Percentiles rank a stretch among this genome's conserved stretches.
Conservation (phyloP, 768 basidiomycete genomes). For the Pleurotus cornucopiae region DNA sequence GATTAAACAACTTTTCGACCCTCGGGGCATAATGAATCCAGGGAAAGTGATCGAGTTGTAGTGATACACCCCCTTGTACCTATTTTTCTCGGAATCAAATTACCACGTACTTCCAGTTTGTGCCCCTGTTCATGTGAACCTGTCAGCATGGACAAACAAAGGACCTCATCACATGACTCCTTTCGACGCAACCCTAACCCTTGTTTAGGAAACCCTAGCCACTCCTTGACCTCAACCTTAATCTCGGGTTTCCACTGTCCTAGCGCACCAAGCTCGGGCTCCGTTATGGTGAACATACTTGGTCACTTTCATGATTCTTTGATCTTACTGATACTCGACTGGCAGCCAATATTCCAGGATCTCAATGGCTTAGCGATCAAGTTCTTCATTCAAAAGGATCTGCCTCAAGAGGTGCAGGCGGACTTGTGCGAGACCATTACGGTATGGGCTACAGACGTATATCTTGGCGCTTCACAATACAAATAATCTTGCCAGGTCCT, state of each 20-base stretch:
- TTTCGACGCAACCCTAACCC: conserved; percentile 5
- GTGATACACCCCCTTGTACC: conserved; percentile 9
- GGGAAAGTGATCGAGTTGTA: conserved; percentile 64
- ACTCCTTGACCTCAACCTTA: conserved; percentile 42
- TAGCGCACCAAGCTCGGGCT: neutral
- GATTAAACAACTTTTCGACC: conserved; percentile 88
- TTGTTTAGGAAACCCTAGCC: neutral
- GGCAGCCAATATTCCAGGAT: conserved; percentile 68
- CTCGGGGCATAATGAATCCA: conserved; percentile 89
- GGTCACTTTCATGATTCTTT: neutral
- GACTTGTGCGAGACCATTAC: conserved; percentile 74
- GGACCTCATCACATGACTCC: conserved; percentile 25
- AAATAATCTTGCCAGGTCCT: conserved; percentile 41
- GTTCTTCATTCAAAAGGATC: conserved; percentile 82
- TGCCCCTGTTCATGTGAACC: too few species aligned
- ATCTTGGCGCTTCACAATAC: conserved; percentile 1
- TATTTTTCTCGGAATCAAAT: neutral
- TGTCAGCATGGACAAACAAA: conserved; percentile 16
- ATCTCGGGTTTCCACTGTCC: conserved; percentile 32
- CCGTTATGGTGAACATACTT: neutral
- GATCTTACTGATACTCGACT: neutral
- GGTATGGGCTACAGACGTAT: conserved; percentile 29
- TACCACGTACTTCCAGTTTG: too few species aligned
- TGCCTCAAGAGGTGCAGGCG: conserved; percentile 61
- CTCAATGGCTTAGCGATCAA: conserved; percentile 64